Conservation (phyloP, 1,284 basidiomycete genomes). For the Sutorius eximius region DNA sequence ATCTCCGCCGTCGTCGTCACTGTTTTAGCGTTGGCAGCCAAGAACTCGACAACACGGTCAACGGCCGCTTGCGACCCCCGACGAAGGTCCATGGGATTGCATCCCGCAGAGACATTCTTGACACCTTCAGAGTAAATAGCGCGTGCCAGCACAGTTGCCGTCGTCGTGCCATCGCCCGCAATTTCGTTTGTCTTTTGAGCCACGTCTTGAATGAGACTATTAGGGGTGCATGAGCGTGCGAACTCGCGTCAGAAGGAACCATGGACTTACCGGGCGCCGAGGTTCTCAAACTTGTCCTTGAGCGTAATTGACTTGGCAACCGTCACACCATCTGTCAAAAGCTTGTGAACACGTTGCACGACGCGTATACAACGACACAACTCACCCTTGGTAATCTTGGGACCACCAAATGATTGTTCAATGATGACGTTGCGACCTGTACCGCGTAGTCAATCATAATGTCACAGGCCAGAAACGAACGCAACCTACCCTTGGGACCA, state of each 20-base stretch:
- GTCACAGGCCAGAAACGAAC: background rate
- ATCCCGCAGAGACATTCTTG: slow-evolving; percentile 98
- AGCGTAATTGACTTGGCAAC: slow-evolving; percentile 94
- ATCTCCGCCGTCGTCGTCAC: slow-evolving; percentile 98
- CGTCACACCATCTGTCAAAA: slow-evolving; percentile 84
- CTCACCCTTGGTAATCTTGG: slow-evolving; percentile 95
- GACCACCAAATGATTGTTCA: slow-evolving; percentile 95
- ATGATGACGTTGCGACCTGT: slow-evolving; percentile 97
- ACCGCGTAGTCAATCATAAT: slow-evolving; percentile 15
- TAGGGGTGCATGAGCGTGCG: background rate
- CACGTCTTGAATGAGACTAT: slow-evolving; percentile 90
- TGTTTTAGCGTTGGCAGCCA: slow-evolving; percentile 87
- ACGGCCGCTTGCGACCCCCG: slow-evolving; percentile 96
- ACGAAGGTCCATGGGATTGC: slow-evolving; percentile 99
- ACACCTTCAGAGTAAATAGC: slow-evolving; percentile 99
- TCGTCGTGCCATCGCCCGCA: slow-evolving; percentile 98
- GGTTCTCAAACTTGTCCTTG: slow-evolving; percentile 99
- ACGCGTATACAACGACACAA: background rate
- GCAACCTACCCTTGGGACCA: slow-evolving; percentile 83
- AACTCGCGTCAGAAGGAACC: background rate
- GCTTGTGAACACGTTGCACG: background rate
- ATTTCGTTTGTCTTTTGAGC: slow-evolving; percentile 97
- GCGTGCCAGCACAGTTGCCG: slow-evolving; percentile 94
- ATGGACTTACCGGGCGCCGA: slow-evolving; percentile 85
- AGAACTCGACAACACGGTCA: slow-evolving; percentile 91